Evolutionary conservation across 2,329 filamentous ascomycete genomes (phyloP).

Genomic region (Graphilbum sp.): DNA sequence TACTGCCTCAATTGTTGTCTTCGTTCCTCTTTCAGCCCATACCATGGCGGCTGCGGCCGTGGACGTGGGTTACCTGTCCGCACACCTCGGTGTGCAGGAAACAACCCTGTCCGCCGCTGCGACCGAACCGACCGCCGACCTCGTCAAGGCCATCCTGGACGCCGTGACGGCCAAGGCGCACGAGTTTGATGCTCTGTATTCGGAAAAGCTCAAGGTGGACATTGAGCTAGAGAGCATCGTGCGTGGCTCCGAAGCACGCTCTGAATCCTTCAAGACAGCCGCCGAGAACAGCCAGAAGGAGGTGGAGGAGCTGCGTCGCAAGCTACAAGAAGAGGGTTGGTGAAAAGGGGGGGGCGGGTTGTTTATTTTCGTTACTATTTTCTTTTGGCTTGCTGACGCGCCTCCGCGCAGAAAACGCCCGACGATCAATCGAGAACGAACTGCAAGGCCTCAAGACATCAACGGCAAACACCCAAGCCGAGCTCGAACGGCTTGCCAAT

Average conservation of each 20-base stretch:
- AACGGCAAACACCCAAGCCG: constrained; percentile 55
- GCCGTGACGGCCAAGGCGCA: constrained; percentile 64
- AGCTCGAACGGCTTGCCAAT: constrained; percentile 60
- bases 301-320: constrained; percentile 63
- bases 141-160: constrained; percentile 59
- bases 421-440: constrained; percentile 64
- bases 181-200: constrained; percentile 65
- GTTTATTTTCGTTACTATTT: background rate
- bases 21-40: background rate
- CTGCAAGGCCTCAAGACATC: constrained; percentile 63
- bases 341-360: background rate
- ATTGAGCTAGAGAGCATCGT: constrained; percentile 89
- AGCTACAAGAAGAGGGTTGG: constrained; percentile 66
- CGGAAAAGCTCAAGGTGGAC: constrained; percentile 76
- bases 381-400: constrained; percentile 1
- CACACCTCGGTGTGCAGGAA: constrained; percentile 54
- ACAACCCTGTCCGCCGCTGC: constrained; percentile 42
- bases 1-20: background rate
- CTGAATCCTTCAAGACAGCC: constrained; percentile 64
- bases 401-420: constrained; percentile 47
- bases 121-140: constrained; percentile 57
- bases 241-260: constrained; percentile 66
- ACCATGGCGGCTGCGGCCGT: constrained; percentile 44
- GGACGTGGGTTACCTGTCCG: constrained; percentile 58
- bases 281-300: constrained; percentile 75